A percentile compares a stretch with the other conserved stretches of the same genome.
Conservation (phyloP, 2,329 filamentous ascomycete genomes). For the Setomelanomma holmii region DNA sequence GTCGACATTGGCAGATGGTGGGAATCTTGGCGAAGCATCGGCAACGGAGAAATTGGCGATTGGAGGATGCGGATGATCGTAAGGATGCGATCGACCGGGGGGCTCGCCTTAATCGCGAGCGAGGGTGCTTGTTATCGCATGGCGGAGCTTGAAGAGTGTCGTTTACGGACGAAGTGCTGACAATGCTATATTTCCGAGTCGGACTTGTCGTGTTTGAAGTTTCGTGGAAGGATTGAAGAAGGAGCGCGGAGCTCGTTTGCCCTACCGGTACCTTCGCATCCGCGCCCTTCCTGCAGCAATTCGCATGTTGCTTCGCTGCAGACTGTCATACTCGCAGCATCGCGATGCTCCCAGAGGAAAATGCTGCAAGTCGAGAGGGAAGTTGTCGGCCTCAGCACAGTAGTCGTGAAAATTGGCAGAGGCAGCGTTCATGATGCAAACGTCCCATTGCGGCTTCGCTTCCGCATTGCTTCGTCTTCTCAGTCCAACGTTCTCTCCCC, state of each 20-base stretch:
- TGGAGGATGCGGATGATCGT: constrained; percentile 11
- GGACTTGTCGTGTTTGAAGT: background rate
- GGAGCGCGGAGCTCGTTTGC: background rate
- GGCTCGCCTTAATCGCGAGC: background rate
- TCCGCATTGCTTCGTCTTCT: background rate
- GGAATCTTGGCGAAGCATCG: constrained; percentile 16
- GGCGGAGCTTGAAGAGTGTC: background rate
- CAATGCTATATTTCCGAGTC: background rate
- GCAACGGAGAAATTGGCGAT: constrained; percentile 35
- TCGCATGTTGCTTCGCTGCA: too few species aligned
- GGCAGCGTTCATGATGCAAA: background rate
- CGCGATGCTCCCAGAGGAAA: too few species aligned
- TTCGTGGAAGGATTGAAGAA: background rate
- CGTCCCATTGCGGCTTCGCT: background rate
- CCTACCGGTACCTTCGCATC: too few species aligned
- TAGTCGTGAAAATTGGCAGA: background rate
- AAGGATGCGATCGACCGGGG: background rate
- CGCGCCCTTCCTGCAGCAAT: too few species aligned
- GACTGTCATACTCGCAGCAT: too few species aligned
- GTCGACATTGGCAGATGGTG: constrained; percentile 12
- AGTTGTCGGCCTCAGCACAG: too few species aligned
- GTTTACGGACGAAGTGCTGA: background rate
- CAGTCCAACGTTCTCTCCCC: background rate
- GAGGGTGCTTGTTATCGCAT: background rate
- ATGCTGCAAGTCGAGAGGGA: too few species aligned